Evolutionary conservation across 176 grass and related monocot species (phyloP), one percentile per base, ranked within the genome.

Genomic region (Lolium multiflorum): DNA sequence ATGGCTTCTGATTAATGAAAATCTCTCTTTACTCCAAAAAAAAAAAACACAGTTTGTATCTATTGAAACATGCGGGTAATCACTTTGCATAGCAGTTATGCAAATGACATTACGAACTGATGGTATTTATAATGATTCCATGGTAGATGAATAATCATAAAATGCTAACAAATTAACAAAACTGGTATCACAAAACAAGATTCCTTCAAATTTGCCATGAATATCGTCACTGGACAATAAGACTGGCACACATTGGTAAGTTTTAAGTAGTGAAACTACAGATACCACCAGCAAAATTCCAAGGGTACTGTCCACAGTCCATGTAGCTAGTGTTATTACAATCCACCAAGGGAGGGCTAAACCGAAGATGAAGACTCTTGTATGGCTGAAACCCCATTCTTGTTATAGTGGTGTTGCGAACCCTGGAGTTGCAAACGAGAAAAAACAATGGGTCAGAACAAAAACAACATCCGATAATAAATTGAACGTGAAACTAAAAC

Each of bases 351-450:
- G 22, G 22, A 72, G 81, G 24, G 71, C 47, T 44, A 85, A 64
- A 81, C 54, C 21, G 64, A 81, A 65, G 63, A 66, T 15, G 63
- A 28, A 38, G 31, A 24, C 51, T 20, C 60, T 55, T 75, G 41
- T 88, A 26, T 71, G 21, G 48, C 28, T 1, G 2, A 52, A 81
- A 54, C 60, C 50, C 52, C 51, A 2, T 55, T 85, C 90, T 57
- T 88, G 80, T 84, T 87, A 92, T 89, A 92, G 87, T 22, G 91
- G 83, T 25, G 87, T 89, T 76, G 87, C 91, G 52, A 92, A 92
- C 41, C 87, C 87, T 92, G 75, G 39, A 39, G 4, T 28, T 48
- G n/a, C 28, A 84, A 80, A 84, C 6, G 8, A 78, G 25, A 18
- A 50, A 39, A 39, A 48, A 56, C 6, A 39, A 80, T 3, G 13